Evolutionary conservation across 768 basidiomycete genomes (phyloP).

Genomic region (Russula sp.): DNA sequence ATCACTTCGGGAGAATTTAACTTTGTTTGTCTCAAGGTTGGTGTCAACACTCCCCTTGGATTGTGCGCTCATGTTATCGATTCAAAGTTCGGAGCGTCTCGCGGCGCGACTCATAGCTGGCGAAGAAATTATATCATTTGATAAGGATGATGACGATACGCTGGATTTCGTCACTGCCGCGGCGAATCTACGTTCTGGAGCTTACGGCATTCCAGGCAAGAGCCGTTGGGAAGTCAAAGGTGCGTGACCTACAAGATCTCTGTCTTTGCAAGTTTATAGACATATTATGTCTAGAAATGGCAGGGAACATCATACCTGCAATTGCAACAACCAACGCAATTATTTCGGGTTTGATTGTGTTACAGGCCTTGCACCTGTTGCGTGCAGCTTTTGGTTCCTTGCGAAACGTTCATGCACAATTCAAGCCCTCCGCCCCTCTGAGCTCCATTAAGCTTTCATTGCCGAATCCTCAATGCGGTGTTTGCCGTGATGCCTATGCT

Average conservation of each 20-base stretch:
- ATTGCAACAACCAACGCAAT: conserved; percentile 99
- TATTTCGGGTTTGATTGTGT: conserved; percentile 89
- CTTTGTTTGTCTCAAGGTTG: conserved; percentile 83
- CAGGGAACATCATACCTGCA: conserved; percentile 98
- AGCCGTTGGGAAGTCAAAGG: conserved; percentile 98
- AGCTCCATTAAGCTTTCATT: conserved; percentile 59
- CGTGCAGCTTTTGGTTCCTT: conserved; percentile 57
- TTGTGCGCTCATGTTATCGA: conserved; percentile 6
- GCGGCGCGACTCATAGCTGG: conserved; percentile 63
- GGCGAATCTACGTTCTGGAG: conserved; percentile 85
- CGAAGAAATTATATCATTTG: conserved; percentile 76
- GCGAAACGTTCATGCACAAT: conserved; percentile 76
- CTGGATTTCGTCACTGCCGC: conserved; percentile 96
- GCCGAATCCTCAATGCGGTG: conserved; percentile 76
- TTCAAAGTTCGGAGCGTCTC: conserved; percentile 70
- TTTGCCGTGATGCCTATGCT: conserved; percentile 84
- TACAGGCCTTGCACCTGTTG: conserved; percentile 86
- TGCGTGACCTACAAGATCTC: conserved; percentile 36
- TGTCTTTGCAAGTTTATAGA: conserved; percentile 7
- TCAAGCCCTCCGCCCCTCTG: conserved; percentile 76
- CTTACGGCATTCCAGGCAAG: conserved; percentile 85
- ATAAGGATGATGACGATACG: conserved; percentile 97
- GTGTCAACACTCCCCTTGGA: conserved; percentile 20
- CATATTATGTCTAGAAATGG: conserved; percentile 69
- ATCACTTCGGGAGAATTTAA: conserved; percentile 74